These are phyloP conservation scores for Ceratocystis variospora DNA, from an alignment of 2,329 filamentous ascomycete genomes.

Conservation along the genomic window DNA sequence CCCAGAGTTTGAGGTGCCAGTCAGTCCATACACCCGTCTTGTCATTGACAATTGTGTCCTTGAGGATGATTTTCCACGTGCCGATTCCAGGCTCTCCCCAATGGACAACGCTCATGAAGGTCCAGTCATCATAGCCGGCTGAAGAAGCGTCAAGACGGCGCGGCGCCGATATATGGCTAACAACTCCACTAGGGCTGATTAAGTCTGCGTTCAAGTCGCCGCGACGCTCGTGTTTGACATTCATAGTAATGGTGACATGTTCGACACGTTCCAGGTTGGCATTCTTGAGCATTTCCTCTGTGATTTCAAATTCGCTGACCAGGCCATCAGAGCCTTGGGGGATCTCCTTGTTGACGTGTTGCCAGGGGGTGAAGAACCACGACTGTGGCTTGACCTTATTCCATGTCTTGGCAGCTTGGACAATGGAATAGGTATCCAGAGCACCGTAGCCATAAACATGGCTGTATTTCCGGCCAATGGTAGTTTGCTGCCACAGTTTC, in stretches of 20 bases:
- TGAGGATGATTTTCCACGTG: conserved; percentile 81
- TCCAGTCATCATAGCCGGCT: conserved; percentile 82
- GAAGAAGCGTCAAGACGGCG: conserved; percentile 53
- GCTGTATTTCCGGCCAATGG: conserved; percentile 73
- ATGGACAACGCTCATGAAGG: conserved; percentile 95
- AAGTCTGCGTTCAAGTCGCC: conserved; percentile 90
- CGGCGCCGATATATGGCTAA: conserved; percentile 69
- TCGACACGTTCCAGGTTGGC: conserved; percentile 80
- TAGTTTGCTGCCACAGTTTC: conserved; percentile 68
- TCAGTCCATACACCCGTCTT: conserved; percentile 68
- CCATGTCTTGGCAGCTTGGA: conserved; percentile 77
- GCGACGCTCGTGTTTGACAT: conserved; percentile 71
- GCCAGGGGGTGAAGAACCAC: conserved; percentile 88
- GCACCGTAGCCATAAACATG: conserved; percentile 95
- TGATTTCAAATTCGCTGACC: conserved; percentile 68
- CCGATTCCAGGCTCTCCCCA: conserved; percentile 86
- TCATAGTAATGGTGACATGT: conserved; percentile 97
- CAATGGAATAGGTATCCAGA: conserved; percentile 72
- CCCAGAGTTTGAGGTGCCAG: conserved; percentile 91
- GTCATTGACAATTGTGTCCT: conserved; percentile 67
- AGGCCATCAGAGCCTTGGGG: conserved; percentile 75
- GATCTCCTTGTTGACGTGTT: conserved; percentile 73
- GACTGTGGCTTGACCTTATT: conserved; percentile 84
- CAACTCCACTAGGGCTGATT: conserved; percentile 64
- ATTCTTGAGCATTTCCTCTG: conserved; percentile 59